Evolutionary conservation across 768 basidiomycete genomes (phyloP).

Genomic region (Agaricus sinodeliciosus): DNA sequence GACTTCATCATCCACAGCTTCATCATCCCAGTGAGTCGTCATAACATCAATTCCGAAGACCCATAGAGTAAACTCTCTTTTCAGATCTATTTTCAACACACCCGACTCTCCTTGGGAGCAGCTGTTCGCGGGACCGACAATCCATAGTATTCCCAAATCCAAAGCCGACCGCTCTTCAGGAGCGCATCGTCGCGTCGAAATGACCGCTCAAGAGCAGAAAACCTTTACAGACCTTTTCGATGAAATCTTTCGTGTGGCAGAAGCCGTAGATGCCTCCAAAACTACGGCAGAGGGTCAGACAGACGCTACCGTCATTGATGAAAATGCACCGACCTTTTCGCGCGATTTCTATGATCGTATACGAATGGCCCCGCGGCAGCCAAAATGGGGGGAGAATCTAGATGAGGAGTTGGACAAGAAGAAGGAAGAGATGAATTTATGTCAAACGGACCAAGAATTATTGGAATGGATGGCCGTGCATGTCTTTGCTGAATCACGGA

Average conservation of each 20-base stretch:
- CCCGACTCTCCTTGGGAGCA: constrained; percentile 14
- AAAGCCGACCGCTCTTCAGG: neutral
- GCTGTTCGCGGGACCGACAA: constrained; percentile 9
- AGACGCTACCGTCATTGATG: neutral
- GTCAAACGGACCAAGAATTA: constrained; percentile 61
- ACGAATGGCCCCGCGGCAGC: constrained; percentile 45
- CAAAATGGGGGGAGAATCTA: constrained; percentile 45
- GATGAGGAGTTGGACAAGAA: constrained; percentile 58
- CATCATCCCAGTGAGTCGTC: neutral
- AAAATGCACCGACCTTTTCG: neutral
- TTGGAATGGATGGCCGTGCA: constrained; percentile 67
- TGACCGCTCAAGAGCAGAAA: constrained; percentile 12
- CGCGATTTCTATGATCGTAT: constrained; percentile 43
- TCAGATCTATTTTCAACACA: constrained; percentile 11
- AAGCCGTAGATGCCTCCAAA: constrained; percentile 1
- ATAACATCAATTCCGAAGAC: neutral
- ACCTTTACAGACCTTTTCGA: constrained; percentile 21
- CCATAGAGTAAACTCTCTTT: neutral
- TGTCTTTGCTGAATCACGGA: constrained; percentile 56
- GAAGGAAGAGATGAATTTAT: constrained; percentile 68
- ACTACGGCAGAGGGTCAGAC: neutral
- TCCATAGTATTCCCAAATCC: neutral
- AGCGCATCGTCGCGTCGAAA: constrained; percentile 11
- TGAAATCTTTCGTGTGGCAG: constrained; percentile 6
- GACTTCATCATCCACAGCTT: too few relatives aligned